Percentiles rank a stretch among this genome's conserved stretches.
These are phyloP conservation scores for Tuber magnatum DNA, from an alignment of 495 filamentous ascomycete genomes.

Conservation along the genomic window DNA sequence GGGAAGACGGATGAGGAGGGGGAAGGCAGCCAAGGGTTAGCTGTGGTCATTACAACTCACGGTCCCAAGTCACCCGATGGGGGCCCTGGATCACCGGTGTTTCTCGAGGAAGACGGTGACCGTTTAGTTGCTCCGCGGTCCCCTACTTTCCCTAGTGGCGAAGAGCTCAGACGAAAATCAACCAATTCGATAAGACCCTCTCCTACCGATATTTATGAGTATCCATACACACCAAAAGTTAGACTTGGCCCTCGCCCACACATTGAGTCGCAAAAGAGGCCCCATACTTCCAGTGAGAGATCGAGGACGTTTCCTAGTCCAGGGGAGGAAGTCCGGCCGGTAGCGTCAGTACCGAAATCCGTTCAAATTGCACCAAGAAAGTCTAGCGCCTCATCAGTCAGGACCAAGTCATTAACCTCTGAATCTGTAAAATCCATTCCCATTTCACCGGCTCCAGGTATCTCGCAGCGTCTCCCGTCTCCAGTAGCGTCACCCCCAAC, in stretches of 20 bases:
- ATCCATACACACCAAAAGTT: conserved; percentile 58
- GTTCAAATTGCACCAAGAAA: conserved; percentile 38
- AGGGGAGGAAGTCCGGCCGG: conserved; percentile 55
- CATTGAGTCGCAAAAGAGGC: conserved; percentile 58
- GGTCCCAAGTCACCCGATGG: conserved; percentile 31
- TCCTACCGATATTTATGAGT: conserved; percentile 55
- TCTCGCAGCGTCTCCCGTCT: conserved; percentile 40
- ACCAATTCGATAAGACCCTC: conserved; percentile 57
- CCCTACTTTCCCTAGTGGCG: conserved; percentile 31
- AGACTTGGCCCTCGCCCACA: conserved; percentile 79
- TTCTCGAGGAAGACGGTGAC: conserved; percentile 39
- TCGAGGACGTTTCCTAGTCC: conserved; percentile 41
- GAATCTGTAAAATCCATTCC: conserved; percentile 26
- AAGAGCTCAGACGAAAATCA: conserved; percentile 44
- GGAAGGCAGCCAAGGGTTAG: conserved; percentile 32
- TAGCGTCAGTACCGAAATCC: conserved; percentile 59
- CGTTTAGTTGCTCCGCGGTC: conserved; percentile 30
- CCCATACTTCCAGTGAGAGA: conserved; percentile 51
- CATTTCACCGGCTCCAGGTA: conserved; percentile 2
- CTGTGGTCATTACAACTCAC: conserved; percentile 40
- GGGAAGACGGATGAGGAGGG: conserved; percentile 24
- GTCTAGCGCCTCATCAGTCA: conserved; percentile 21
- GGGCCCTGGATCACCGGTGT: conserved; percentile 35
- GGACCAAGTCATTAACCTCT: conserved; percentile 27
- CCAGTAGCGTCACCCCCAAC: conserved; percentile 43